Evolutionary conservation across 1,284 basidiomycete genomes (phyloP).

Genomic region (Cutaneotrichosporon daszewskae): DNA sequence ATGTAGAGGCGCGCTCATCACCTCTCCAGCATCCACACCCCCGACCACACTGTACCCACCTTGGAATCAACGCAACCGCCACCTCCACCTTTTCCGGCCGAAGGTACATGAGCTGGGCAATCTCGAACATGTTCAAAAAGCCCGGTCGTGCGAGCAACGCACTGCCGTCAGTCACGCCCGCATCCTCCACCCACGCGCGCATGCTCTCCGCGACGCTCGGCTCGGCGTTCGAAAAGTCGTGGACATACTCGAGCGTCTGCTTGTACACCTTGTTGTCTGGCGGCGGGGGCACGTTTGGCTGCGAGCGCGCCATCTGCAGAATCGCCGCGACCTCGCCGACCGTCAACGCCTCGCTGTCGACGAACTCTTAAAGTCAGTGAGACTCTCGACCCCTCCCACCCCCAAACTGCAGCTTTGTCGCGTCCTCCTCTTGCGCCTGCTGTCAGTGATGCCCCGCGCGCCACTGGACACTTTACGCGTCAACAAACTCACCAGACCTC

Average conservation of each 20-base stretch:
- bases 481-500: slow-evolving; percentile 2
- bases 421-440: slow-evolving; percentile 40
- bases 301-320: slow-evolving; percentile 24
- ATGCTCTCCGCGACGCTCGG: slow-evolving; percentile 30
- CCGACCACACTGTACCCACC: slow-evolving; percentile 26
- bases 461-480: too few species aligned
- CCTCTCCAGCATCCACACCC: not conserved
- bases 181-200: slow-evolving; percentile 29
- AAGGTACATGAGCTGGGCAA: slow-evolving; percentile 44
- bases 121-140: slow-evolving; percentile 44
- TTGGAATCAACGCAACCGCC: slow-evolving; percentile 41
- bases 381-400: slow-evolving; percentile 15
- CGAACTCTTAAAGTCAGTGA: slow-evolving; percentile 29
- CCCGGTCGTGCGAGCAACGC: slow-evolving; percentile 26
- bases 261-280: slow-evolving; percentile 47
- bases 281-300: slow-evolving; percentile 30
- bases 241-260: slow-evolving; percentile 33
- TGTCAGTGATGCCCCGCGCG: not conserved
- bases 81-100: slow-evolving; percentile 38
- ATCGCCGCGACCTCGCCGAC: slow-evolving; percentile 36
- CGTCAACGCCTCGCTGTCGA: slow-evolving; percentile 39
- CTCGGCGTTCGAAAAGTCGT: slow-evolving; percentile 34
- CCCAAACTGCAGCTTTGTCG: slow-evolving; percentile 45
- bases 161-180: slow-evolving; percentile 9
- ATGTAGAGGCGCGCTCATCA: not conserved